Percentiles rank a stretch among this genome's conserved stretches.
Conservation (phyloP, 352 stramenopile genomes). For the Globisporangium canariense region DNA sequence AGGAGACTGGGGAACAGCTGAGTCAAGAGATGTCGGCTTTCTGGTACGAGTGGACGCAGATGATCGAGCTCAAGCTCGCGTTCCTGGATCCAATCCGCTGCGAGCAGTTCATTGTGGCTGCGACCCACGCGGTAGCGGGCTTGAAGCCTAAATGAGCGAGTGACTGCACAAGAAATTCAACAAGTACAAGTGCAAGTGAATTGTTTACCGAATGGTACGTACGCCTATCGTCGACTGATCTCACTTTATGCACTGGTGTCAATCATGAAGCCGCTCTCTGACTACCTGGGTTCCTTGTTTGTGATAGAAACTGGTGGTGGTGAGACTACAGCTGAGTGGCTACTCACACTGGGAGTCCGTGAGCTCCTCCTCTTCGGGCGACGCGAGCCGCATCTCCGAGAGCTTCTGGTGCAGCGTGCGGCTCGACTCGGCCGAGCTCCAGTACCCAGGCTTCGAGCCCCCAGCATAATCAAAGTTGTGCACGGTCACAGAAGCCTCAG, state of each 20-base stretch:
- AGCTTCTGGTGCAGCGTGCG: constrained; percentile 21
- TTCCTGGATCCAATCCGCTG: constrained; percentile 34
- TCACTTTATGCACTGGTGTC: not conserved
- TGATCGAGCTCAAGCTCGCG: constrained; percentile 50
- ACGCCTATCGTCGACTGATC: not conserved
- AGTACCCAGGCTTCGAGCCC: constrained; percentile 16
- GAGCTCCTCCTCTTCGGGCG: constrained; percentile 6
- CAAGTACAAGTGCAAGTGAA: not conserved
- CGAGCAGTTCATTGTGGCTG: constrained; percentile 9
- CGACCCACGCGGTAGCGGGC: constrained; percentile 1
- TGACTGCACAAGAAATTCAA: not conserved
- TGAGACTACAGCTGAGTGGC: not conserved
- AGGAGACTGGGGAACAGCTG: not conserved
- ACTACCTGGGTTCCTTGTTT: not conserved
- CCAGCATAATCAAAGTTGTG: constrained; percentile 20
- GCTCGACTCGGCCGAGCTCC: constrained; percentile 22
- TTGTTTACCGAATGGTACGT: not conserved
- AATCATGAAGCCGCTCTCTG: not conserved
- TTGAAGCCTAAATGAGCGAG: not conserved
- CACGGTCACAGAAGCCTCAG: not conserved
- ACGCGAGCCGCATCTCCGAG: constrained; percentile 17
- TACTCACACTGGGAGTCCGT: not conserved
- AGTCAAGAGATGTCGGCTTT: constrained; percentile 7
- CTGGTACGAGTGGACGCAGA: constrained; percentile 26
- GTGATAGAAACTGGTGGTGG: not conserved